phyloP scores from a whole-genome alignment of 169 alveolate genomes.

The Cryptosporidium ubiquitum region DNA sequence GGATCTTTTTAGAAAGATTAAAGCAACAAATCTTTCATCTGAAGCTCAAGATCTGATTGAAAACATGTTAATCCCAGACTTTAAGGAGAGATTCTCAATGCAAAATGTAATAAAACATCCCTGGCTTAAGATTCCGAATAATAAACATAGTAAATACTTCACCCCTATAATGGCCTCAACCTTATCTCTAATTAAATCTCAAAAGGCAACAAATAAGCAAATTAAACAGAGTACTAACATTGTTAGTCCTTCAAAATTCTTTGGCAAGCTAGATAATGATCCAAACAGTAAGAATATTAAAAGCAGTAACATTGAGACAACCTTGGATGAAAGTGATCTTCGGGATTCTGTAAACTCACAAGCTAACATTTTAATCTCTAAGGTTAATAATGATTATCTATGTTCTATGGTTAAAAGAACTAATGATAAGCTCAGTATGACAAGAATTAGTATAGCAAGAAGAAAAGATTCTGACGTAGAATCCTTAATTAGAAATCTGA shows the following conservation, averaged over 20 bases:
- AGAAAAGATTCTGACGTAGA: constrained; percentile 37
- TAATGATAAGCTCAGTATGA: constrained; percentile 28
- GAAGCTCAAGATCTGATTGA: constrained; percentile 49
- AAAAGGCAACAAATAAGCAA: not conserved
- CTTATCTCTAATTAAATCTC: not conserved
- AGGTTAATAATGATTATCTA: constrained; percentile 21
- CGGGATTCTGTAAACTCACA: not conserved
- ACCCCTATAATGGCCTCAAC: constrained; percentile 66
- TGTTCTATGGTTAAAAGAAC: constrained; percentile 45
- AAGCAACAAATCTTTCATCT: constrained; percentile 58
- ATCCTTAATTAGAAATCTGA: not conserved
- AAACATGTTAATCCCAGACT: constrained; percentile 53
- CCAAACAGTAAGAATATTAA: not conserved
- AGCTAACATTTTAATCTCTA: not conserved
- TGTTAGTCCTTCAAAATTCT: constrained; percentile 28
- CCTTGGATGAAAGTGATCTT: not conserved
- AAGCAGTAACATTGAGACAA: not conserved
- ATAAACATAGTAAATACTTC: not conserved
- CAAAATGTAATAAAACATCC: constrained; percentile 45
- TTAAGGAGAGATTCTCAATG: constrained; percentile 50
- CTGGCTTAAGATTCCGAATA: constrained; percentile 9
- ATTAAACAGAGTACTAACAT: constrained; percentile 9
- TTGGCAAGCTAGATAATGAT: not conserved
- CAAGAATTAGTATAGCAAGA: constrained; percentile 16
- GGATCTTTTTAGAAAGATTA: constrained; percentile 35